Conservation (phyloP, 2,329 filamentous ascomycete genomes). For the Beauveria sp. region DNA sequence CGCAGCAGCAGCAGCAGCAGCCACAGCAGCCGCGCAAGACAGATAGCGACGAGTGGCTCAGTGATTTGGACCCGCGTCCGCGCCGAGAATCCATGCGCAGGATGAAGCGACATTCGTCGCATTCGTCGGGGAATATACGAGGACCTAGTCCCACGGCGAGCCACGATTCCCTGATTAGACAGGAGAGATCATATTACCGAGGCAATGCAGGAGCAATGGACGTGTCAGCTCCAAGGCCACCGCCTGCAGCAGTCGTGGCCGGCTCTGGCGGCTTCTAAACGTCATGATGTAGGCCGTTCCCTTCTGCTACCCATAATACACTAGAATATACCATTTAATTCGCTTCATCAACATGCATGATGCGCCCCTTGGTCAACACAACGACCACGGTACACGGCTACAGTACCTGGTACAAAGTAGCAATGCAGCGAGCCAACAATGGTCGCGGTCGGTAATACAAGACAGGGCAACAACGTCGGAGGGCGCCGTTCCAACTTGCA, state of each 20-base stretch:
- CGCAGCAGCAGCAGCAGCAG: neutral
- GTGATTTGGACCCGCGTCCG: neutral
- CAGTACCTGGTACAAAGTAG: too few species aligned
- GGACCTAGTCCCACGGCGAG: slow-evolving; percentile 10
- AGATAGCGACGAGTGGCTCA: slow-evolving; percentile 11
- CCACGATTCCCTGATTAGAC: slow-evolving; percentile 8
- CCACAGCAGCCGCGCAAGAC: neutral
- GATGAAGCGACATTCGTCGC: slow-evolving; percentile 6
- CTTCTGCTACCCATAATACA: neutral
- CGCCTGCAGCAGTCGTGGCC: slow-evolving; percentile 7
- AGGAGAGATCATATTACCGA: slow-evolving; percentile 1
- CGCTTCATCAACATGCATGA: neutral
- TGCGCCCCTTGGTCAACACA: too few species aligned
- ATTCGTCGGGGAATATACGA: neutral
- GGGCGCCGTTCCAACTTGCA: too few species aligned
- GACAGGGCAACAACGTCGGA: too few species aligned
- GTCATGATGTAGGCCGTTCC: neutral
- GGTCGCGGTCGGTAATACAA: too few species aligned
- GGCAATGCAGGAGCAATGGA: neutral
- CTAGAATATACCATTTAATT: slow-evolving; percentile 3
- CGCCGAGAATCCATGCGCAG: neutral
- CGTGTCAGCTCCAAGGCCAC: neutral
- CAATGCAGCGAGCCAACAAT: neutral
- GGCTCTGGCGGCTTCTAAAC: slow-evolving; percentile 2
- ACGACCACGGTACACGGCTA: too few species aligned